Percentiles rank a stretch among this genome's conserved stretches.
Evolutionary conservation across 2,329 filamentous ascomycete genomes (phyloP).

Genomic region (Cytospora chrysosperma): DNA sequence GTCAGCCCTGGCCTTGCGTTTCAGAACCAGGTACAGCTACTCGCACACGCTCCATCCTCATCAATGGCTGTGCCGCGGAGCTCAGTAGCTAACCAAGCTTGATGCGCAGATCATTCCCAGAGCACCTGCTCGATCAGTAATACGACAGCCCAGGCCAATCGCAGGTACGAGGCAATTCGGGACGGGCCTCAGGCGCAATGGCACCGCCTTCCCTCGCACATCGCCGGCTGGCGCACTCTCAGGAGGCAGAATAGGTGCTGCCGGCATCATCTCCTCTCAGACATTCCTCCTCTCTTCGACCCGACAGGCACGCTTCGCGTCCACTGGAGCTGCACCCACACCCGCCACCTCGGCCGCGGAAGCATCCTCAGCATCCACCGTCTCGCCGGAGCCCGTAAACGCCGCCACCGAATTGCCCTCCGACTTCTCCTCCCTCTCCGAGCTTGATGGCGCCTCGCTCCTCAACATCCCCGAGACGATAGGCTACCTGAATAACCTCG

Average conservation of each 20-base stretch:
- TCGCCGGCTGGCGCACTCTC: slow-evolving; percentile 10
- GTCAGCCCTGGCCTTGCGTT: slow-evolving; percentile 44
- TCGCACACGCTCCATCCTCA: not conserved
- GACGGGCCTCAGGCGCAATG: slow-evolving; percentile 30
- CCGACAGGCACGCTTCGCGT: slow-evolving; percentile 30
- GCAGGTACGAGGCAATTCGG: slow-evolving; percentile 31
- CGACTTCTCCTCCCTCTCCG: slow-evolving; percentile 35
- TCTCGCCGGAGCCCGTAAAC: slow-evolving; percentile 26
- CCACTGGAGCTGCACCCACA: slow-evolving; percentile 27
- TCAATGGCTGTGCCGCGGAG: not conserved
- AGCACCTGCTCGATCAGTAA: slow-evolving; percentile 22
- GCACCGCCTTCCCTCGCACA: slow-evolving; percentile 5
- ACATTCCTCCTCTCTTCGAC: slow-evolving; percentile 23
- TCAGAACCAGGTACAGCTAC: slow-evolving; percentile 36
- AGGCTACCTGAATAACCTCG: slow-evolving; percentile 79
- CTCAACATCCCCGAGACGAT: slow-evolving; percentile 69
- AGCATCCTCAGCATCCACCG: slow-evolving; percentile 27
- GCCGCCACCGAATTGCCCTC: slow-evolving; percentile 15
- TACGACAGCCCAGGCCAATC: slow-evolving; percentile 12
- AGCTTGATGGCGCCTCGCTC: slow-evolving; percentile 42
- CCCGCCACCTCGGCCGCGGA: slow-evolving; percentile 19
- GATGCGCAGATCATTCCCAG: slow-evolving; percentile 18
- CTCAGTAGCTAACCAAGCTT: not conserved
- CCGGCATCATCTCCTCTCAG: slow-evolving; percentile 24
- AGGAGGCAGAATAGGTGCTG: slow-evolving; percentile 27